Evolutionary conservation across 257 asterid genomes (phyloP).

Genomic region (Osmanthus fragrans): DNA sequence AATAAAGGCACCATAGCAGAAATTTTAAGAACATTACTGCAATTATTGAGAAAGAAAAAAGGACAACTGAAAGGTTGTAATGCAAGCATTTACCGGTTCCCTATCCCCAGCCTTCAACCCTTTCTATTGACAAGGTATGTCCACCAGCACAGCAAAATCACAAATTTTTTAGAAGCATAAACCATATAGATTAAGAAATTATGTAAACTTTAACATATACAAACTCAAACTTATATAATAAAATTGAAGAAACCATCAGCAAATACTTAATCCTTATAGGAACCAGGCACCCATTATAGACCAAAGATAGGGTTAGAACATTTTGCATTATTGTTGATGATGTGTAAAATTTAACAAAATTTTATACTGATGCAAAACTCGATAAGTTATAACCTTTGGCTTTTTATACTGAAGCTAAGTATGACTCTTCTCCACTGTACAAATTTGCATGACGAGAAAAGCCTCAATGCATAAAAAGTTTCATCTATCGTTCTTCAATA

Average conservation of each 20-base stretch:
- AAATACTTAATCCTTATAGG: background rate
- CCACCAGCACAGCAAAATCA: constrained; percentile 21
- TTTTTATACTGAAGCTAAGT: background rate
- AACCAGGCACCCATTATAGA: constrained; percentile 4
- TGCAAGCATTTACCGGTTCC: constrained; percentile 52
- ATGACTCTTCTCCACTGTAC: background rate
- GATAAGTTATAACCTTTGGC: background rate
- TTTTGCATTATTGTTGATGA: background rate
- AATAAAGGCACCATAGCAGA: constrained; percentile 15
- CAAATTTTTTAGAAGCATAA: constrained; percentile 13
- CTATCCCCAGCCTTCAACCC: constrained; percentile 33
- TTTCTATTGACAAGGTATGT: constrained; percentile 27
- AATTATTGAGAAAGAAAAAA: constrained; percentile 4
- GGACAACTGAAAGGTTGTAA: background rate
- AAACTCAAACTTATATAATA: background rate
- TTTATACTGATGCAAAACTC: background rate
- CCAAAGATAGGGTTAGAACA: background rate
- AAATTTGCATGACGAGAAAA: background rate
- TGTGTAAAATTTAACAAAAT: background rate
- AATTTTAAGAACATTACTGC: constrained; percentile 6
- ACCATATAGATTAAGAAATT: background rate
- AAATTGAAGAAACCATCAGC: background rate
- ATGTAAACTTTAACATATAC: background rate
- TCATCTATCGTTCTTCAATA: background rate
- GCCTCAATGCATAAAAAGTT: background rate